Percentiles rank a stretch among this genome's conserved stretches.
These are phyloP conservation scores for Moesziomyces globuligerus DNA, from an alignment of 1,284 basidiomycete genomes.

Conservation along the genomic window DNA sequence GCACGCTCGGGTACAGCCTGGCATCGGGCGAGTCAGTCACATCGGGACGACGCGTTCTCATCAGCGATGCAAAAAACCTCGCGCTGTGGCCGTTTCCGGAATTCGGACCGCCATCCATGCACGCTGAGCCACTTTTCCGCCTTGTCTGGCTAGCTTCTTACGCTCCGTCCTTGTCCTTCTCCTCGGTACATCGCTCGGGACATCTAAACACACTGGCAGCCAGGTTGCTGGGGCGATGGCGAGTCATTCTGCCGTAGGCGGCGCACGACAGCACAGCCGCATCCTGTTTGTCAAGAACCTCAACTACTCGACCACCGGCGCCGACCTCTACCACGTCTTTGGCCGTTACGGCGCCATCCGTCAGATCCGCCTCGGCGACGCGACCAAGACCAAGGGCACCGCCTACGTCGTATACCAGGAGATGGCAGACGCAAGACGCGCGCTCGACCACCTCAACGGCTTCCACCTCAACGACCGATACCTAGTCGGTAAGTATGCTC, in stretches of 20 bases:
- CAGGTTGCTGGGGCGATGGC: too few species aligned
- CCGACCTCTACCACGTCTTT: constrained; percentile 96
- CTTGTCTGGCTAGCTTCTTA: too few species aligned
- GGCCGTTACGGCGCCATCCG: constrained; percentile 96
- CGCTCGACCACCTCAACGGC: constrained; percentile 93
- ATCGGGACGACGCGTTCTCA: too few species aligned
- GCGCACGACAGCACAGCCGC: constrained; percentile 54
- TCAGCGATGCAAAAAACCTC: too few species aligned
- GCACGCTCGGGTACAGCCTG: too few species aligned
- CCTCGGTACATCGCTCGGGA: too few species aligned
- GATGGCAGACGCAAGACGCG: constrained; percentile 77
- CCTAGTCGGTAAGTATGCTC: constrained; percentile 72
- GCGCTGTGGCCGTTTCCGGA: too few species aligned
- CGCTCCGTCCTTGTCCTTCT: too few species aligned
- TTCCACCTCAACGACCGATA: constrained; percentile 98
- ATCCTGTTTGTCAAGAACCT: constrained; percentile 74
- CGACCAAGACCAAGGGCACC: constrained; percentile 90
- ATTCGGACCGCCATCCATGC: too few species aligned
- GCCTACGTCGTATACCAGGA: constrained; percentile 80
- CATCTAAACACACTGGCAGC: too few species aligned
- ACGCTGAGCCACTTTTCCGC: too few species aligned
- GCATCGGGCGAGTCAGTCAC: too few species aligned
- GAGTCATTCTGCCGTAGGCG: constrained; percentile 27
- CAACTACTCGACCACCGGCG: constrained; percentile 89
- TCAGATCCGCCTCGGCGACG: constrained; percentile 91